Conservation (phyloP, 2,329 filamentous ascomycete genomes). For the Xylaria polymorpha region DNA sequence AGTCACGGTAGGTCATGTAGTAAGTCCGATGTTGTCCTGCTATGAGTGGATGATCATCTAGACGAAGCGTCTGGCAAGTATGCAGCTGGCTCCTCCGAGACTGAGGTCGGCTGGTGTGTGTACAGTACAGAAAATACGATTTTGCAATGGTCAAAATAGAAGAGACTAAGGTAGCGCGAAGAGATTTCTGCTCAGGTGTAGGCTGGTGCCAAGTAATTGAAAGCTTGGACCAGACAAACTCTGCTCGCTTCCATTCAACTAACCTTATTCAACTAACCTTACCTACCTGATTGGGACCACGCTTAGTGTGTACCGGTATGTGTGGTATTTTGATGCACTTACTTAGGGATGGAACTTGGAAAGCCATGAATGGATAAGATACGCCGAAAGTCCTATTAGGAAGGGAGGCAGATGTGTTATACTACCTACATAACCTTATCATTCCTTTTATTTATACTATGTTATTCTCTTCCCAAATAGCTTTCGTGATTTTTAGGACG, state of each 20-base stretch:
- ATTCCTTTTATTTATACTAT: no score
- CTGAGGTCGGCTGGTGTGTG: not conserved
- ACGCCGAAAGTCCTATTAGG: not conserved
- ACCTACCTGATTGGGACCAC: not conserved
- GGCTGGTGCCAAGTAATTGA: slow-evolving; percentile 5
- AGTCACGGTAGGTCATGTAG: not conserved
- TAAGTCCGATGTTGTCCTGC: not conserved
- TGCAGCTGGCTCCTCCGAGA: not conserved
- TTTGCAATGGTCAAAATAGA: not conserved
- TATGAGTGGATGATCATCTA: not conserved
- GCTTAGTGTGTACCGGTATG: no score
- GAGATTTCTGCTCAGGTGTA: slow-evolving; percentile 6
- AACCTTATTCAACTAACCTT: no score
- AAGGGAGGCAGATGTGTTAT: no score
- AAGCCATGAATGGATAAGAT: not conserved
- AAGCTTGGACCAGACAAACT: slow-evolving; percentile 18
- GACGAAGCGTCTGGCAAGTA: not conserved
- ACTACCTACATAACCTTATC: not conserved
- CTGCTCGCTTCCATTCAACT: not conserved
- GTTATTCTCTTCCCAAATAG: not conserved
- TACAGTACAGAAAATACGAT: not conserved
- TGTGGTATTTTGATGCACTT: not conserved
- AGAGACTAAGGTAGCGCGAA: slow-evolving; percentile 1
- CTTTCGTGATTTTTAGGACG: not conserved
- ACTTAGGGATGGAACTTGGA: no score